Evolutionary conservation across 108 stramenopile species (phyloP).

Genomic region (Conticribra weissflogii): DNA sequence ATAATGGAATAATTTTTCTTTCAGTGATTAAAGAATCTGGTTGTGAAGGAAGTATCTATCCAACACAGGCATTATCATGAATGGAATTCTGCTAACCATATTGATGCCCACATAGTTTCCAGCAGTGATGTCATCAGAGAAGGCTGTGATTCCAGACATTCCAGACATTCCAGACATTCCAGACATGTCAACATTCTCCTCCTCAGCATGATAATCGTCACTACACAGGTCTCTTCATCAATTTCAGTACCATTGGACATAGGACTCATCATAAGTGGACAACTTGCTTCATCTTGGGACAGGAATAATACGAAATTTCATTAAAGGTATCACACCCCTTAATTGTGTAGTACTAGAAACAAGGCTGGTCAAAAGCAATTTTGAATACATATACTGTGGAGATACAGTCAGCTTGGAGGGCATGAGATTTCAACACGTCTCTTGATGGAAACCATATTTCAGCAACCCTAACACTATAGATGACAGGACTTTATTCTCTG

Average conservation of each 20-base stretch:
- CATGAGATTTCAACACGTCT: slow-evolving; percentile 2
- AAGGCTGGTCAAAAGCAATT: neutral
- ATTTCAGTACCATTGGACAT: too few species aligned
- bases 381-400: neutral
- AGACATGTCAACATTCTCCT: too few species aligned
- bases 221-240: too few species aligned
- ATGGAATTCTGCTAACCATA: neutral
- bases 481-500: neutral
- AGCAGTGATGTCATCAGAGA: neutral
- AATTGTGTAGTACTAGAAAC: neutral
- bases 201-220: too few species aligned
- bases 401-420: slow-evolving; percentile 1
- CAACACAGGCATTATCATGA: slow-evolving; percentile 9
- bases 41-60: slow-evolving; percentile 8
- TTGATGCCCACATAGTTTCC: too few species aligned
- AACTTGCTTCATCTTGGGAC: too few species aligned
- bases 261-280: too few species aligned
- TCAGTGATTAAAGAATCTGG: slow-evolving; percentile 2
- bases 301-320: too few species aligned
- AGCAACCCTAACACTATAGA: neutral
- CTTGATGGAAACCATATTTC: neutral
- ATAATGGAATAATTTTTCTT: neutral
- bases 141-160: too few species aligned
- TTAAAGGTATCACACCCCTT: neutral
- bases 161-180: too few species aligned